Conservation (phyloP, 176 grass and related monocot species). For the Chloris gayana region DNA sequence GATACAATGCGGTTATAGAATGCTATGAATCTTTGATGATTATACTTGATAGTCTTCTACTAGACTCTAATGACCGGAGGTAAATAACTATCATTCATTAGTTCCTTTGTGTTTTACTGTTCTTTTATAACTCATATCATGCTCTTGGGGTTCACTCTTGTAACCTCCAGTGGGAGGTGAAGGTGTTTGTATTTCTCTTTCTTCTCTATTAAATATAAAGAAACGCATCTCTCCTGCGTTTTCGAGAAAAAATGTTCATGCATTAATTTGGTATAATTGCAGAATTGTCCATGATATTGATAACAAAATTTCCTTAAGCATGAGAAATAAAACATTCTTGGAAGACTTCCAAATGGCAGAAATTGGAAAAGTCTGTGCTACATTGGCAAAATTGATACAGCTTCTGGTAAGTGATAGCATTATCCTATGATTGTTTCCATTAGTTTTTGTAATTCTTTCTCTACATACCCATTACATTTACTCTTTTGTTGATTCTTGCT, state of each 20-base stretch:
- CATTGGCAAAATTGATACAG: conserved; percentile 61
- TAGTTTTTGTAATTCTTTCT: conserved; percentile 11
- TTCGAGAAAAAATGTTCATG: too few relatives aligned
- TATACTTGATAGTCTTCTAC: conserved; percentile 53
- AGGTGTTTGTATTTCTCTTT: too few relatives aligned
- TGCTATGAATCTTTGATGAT: conserved; percentile 62
- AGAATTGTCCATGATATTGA: conserved; percentile 54
- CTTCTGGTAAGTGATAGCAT: conserved; percentile 46
- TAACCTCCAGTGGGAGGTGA: too few relatives aligned
- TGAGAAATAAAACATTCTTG: conserved; percentile 40
- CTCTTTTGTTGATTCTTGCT: conserved; percentile 24
- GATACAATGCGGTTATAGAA: conserved; percentile 70
- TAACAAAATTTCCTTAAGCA: conserved; percentile 32
- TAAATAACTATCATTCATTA: conserved; percentile 40
- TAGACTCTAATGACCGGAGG: conserved; percentile 44
- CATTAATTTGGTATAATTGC: conserved; percentile 32
- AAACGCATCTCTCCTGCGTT: too few relatives aligned
- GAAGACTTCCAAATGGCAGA: conserved; percentile 54
- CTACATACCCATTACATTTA: conserved; percentile 1
- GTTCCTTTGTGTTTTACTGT: conserved; percentile 19
- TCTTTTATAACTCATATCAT: not conserved
- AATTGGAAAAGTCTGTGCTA: conserved; percentile 52
- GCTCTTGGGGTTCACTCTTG: too few relatives aligned
- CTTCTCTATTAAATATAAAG: too few relatives aligned
- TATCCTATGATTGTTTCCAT: not conserved